These are phyloP conservation scores for Aspergillus bridgeri DNA, from an alignment of 495 filamentous ascomycete species.

Conservation along the genomic window DNA sequence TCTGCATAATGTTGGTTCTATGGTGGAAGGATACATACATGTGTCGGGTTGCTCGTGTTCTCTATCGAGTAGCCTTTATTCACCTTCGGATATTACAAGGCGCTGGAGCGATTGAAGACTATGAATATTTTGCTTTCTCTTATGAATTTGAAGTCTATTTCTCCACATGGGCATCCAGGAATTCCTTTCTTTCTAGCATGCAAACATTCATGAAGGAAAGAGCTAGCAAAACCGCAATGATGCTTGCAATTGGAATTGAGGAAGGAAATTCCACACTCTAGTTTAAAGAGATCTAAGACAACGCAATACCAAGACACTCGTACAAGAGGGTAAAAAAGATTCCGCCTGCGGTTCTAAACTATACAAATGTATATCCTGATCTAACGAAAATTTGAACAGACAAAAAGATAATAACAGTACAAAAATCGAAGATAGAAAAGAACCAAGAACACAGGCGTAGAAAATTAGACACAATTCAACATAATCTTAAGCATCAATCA, in stretches of 20 bases:
- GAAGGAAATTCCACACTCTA: not conserved
- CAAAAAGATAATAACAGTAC: slow-evolving; percentile 10
- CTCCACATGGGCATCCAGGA: too few relatives aligned
- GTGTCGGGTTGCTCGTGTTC: too few relatives aligned
- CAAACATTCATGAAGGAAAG: slow-evolving; percentile 17
- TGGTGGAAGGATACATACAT: too few relatives aligned
- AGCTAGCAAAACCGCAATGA: too few relatives aligned
- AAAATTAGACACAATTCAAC: slow-evolving; percentile 5
- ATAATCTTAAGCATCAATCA: slow-evolving; percentile 59
- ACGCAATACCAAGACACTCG: slow-evolving; percentile 11
- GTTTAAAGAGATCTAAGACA: slow-evolving; percentile 12
- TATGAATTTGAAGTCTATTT: too few relatives aligned
- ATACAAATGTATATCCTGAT: slow-evolving; percentile 6
- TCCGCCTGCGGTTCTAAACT: slow-evolving; percentile 22
- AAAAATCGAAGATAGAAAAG: slow-evolving; percentile 7
- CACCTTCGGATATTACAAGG: too few relatives aligned
- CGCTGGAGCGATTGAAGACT: too few relatives aligned
- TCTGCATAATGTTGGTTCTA: too few relatives aligned
- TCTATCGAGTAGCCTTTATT: too few relatives aligned
- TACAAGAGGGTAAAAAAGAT: slow-evolving; percentile 8
- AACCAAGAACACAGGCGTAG: not conserved
- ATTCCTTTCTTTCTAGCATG: not conserved
- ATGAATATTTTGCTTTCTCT: too few relatives aligned
- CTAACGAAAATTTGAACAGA: slow-evolving; percentile 3
- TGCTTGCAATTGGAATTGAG: not conserved